These are phyloP conservation scores for Neurospora terricola DNA, from an alignment of 495 filamentous ascomycete species.

Conservation along the genomic window DNA sequence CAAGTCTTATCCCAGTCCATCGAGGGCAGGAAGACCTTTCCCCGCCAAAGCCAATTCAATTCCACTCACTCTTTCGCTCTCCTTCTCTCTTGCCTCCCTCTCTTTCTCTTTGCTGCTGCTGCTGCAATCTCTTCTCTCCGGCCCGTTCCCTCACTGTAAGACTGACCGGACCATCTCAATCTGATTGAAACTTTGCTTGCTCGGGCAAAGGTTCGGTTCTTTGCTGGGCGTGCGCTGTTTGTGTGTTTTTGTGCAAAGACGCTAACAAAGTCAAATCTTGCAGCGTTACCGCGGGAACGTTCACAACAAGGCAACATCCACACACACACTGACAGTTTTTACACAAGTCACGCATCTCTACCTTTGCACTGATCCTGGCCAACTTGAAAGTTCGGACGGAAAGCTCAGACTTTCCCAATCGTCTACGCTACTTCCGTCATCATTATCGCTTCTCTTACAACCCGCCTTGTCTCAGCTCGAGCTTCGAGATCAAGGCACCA, in stretches of 20 bases:
- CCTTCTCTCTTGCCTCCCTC: background rate
- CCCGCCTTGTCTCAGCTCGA: background rate
- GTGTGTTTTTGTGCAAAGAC: background rate
- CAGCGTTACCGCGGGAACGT: background rate
- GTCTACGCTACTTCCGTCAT: background rate
- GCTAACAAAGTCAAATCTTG: background rate
- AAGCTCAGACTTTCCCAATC: background rate
- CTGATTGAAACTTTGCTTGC: background rate
- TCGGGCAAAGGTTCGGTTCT: background rate
- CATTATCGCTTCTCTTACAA: background rate
- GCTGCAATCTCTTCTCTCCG: background rate
- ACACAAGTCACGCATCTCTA: background rate
- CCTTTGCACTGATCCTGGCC: background rate
- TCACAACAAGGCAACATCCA: background rate
- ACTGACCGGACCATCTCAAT: background rate
- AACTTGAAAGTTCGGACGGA: background rate
- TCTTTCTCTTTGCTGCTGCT: background rate
- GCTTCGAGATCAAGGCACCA: background rate
- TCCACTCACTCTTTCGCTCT: background rate
- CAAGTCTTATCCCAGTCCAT: background rate
- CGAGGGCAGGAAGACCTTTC: background rate
- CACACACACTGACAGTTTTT: background rate
- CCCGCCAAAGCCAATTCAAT: background rate
- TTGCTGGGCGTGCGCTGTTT: background rate
- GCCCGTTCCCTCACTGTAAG: background rate